phyloP scores from a whole-genome alignment of 2,329 filamentous ascomycete species.

The Pseudogymnoascus sp. region DNA sequence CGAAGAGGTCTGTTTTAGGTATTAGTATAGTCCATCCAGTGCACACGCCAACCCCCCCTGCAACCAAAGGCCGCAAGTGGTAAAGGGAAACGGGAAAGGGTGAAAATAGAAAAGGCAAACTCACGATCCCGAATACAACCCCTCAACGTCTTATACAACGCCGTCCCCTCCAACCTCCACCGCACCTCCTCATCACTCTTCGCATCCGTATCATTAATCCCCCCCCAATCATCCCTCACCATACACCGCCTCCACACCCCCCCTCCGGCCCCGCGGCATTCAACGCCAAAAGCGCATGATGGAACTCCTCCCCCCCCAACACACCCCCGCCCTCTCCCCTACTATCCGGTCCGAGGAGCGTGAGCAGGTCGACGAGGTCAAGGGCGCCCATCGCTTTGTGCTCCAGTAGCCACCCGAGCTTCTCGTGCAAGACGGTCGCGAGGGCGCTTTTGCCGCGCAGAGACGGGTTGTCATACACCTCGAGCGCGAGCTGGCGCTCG shows the following conservation, averaged over 20 bases:
- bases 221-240: slow-evolving; percentile 76
- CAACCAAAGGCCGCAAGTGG: too few relatives aligned
- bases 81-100: not conserved
- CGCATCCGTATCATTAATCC: slow-evolving; percentile 68
- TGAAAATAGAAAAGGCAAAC: slow-evolving; percentile 25
- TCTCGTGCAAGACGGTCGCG: slow-evolving; percentile 62
- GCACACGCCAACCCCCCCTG: not conserved
- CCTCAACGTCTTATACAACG: slow-evolving; percentile 60
- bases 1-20: too few relatives aligned
- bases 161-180: slow-evolving; percentile 54
- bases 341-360: slow-evolving; percentile 52
- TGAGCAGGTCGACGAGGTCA: slow-evolving; percentile 67
- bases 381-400: slow-evolving; percentile 63
- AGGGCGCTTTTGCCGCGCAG: slow-evolving; percentile 56
- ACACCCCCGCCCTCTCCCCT: slow-evolving; percentile 32
- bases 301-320: slow-evolving; percentile 58
- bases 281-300: slow-evolving; percentile 39
- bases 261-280: slow-evolving; percentile 41
- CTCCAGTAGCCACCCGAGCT: slow-evolving; percentile 61
- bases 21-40: too few relatives aligned
- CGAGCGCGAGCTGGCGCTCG: slow-evolving; percentile 69
- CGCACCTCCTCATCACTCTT: slow-evolving; percentile 64
- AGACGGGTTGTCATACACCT: slow-evolving; percentile 42
- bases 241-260: slow-evolving; percentile 86
- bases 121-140: slow-evolving; percentile 60